Evolutionary conservation across 1,284 basidiomycete genomes (phyloP).

Genomic region (Ganoderma meredithae): DNA sequence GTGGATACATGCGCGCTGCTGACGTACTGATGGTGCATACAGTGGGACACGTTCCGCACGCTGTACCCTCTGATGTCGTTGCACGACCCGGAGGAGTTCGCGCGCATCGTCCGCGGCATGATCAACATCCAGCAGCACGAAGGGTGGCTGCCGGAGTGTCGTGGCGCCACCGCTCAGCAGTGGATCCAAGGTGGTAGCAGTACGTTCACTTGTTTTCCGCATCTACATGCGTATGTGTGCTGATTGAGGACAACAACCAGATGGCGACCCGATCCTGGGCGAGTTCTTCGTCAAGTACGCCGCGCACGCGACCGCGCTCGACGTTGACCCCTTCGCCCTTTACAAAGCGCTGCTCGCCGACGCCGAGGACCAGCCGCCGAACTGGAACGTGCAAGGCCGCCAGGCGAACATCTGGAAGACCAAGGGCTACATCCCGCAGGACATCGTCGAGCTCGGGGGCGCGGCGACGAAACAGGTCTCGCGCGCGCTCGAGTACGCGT

Average conservation of each 20-base stretch:
- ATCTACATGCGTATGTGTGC: too few species aligned
- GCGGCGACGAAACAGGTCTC: conserved; percentile 69
- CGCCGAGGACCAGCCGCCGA: conserved; percentile 62
- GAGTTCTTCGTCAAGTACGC: conserved; percentile 75
- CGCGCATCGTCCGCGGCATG: conserved; percentile 65
- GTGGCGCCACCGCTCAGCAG: conserved; percentile 55
- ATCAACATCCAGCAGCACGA: conserved; percentile 73
- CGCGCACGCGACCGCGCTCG: conserved; percentile 52
- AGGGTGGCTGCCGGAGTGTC: conserved; percentile 73
- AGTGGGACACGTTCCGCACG: conserved; percentile 75
- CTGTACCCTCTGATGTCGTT: conserved; percentile 65
- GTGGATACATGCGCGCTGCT: not conserved
- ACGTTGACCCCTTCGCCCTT: conserved; percentile 55
- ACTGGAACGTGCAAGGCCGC: conserved; percentile 70
- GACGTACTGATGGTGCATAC: not conserved
- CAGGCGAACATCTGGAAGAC: conserved; percentile 62
- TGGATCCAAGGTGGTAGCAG: conserved; percentile 72
- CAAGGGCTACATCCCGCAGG: conserved; percentile 60
- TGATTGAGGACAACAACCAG: too few species aligned
- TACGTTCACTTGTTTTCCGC: too few species aligned
- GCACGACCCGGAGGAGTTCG: conserved; percentile 65
- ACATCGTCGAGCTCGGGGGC: conserved; percentile 59
- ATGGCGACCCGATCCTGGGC: conserved; percentile 68
- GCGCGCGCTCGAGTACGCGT: conserved; percentile 66
- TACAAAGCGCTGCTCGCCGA: conserved; percentile 63